These are phyloP conservation scores for Colletotrichum coccodes DNA, from an alignment of 2,329 filamentous ascomycete species.

Conservation along the genomic window DNA sequence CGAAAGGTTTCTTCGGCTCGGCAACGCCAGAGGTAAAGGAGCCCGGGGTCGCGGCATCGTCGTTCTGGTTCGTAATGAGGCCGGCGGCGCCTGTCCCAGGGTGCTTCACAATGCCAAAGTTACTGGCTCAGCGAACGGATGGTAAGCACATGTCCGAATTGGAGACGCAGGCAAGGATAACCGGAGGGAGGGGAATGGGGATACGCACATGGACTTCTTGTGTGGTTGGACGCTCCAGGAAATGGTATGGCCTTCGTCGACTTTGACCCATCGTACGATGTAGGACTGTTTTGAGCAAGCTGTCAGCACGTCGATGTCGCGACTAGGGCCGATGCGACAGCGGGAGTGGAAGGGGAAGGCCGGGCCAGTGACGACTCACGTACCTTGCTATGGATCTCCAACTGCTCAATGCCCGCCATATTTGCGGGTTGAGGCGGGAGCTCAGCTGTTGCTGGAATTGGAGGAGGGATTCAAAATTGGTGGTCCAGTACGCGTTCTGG, in stretches of 20 bases:
- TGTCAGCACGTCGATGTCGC: constrained; percentile 20
- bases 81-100: constrained; percentile 75
- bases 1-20: constrained; percentile 59
- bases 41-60: constrained; percentile 57
- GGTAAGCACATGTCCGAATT: constrained; percentile 17
- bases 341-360: constrained; percentile 3
- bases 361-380: constrained; percentile 37
- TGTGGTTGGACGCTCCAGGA: constrained; percentile 98
- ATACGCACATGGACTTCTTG: constrained; percentile 87
- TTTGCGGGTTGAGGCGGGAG: constrained; percentile 33
- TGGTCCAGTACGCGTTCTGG: neutral
- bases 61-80: constrained; percentile 53
- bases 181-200: neutral
- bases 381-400: constrained; percentile 98
- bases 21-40: constrained; percentile 55
- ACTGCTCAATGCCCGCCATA: constrained; percentile 96
- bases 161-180: neutral
- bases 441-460: constrained; percentile 7
- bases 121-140: constrained; percentile 57
- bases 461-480: neutral
- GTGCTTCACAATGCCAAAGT: constrained; percentile 98
- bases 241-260: constrained; percentile 89
- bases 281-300: constrained; percentile 75
- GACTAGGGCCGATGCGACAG: constrained; percentile 1
- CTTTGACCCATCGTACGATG: constrained; percentile 96